Conservation (phyloP, 139 green algal species). For the Micromonas commoda region DNA sequence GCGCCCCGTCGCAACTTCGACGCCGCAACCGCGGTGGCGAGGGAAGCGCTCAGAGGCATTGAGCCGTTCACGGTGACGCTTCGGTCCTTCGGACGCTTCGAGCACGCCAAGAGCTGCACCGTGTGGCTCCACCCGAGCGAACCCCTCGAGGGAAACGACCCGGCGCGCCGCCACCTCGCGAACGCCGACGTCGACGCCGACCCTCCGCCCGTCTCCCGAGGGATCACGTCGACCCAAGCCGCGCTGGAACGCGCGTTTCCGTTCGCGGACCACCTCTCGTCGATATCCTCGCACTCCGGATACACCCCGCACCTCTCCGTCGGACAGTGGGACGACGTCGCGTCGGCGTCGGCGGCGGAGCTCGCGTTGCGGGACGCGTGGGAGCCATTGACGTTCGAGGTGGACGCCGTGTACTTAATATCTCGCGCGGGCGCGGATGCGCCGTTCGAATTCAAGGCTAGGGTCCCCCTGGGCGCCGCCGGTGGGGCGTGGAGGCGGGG, state of each 20-base stretch:
- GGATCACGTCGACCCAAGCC: background rate
- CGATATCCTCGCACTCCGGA: conserved; percentile 40
- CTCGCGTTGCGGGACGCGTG: background rate
- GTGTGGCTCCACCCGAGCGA: background rate
- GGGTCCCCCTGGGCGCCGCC: background rate
- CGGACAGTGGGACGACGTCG: conserved; percentile 47
- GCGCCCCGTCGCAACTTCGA: conserved; percentile 41
- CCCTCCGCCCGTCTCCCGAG: background rate
- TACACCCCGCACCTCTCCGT: conserved; percentile 63
- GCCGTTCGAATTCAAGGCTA: background rate
- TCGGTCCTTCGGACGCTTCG: background rate
- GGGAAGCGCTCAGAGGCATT: conserved; percentile 15
- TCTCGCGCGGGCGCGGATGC: background rate
- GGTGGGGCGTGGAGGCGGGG: background rate
- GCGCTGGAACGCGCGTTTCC: background rate
- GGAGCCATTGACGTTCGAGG: conserved; percentile 30
- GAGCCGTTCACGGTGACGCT: background rate
- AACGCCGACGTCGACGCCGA: background rate
- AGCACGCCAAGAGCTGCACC: background rate
- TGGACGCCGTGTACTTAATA: conserved; percentile 38
- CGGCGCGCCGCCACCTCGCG: background rate
- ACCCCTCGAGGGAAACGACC: background rate
- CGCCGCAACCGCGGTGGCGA: conserved; percentile 19
- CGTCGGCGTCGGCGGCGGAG: conserved; percentile 31
- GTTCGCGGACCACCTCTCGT: background rate